These are phyloP conservation scores for Clonostachys chloroleuca DNA, from an alignment of 2,329 filamentous ascomycete genomes.

Conservation along the genomic window DNA sequence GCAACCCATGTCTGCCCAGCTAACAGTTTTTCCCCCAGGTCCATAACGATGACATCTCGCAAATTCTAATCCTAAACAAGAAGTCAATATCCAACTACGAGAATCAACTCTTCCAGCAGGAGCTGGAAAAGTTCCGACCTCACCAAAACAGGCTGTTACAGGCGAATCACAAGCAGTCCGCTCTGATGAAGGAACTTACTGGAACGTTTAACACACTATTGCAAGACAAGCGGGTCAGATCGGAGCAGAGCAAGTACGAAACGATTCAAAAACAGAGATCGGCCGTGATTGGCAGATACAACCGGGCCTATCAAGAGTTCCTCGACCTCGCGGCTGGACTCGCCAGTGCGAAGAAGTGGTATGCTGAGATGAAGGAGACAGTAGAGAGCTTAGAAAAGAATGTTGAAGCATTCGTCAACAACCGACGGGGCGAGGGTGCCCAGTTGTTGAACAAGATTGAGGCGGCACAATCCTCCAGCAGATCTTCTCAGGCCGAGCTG, in stretches of 20 bases:
- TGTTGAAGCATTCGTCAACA: constrained; percentile 95
- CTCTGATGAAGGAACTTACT: constrained; percentile 92
- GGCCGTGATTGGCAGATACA: constrained; percentile 80
- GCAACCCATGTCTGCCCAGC: not conserved
- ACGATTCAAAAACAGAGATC: constrained; percentile 77
- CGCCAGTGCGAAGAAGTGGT: constrained; percentile 86
- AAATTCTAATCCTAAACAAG: constrained; percentile 95
- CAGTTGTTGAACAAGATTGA: constrained; percentile 88
- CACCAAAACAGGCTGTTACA: constrained; percentile 89
- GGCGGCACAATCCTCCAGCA: constrained; percentile 63
- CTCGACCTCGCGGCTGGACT: constrained; percentile 84
- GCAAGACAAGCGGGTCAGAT: constrained; percentile 88
- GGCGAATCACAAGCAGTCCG: constrained; percentile 91
- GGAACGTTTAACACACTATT: constrained; percentile 80
- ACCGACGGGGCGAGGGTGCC: constrained; percentile 84
- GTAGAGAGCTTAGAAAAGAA: constrained; percentile 92
- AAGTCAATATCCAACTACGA: constrained; percentile 93
- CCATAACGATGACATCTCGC: constrained; percentile 94
- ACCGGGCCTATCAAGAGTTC: constrained; percentile 88
- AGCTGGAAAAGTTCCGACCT: constrained; percentile 94
- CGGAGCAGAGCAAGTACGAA: constrained; percentile 95
- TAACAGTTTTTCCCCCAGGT: constrained; percentile 49
- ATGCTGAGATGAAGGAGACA: constrained; percentile 92
- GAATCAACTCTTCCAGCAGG: constrained; percentile 85
- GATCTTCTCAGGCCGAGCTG: constrained; percentile 62